These are phyloP conservation scores for Fusarium sulawesiense DNA, from an alignment of 2,329 filamentous ascomycete genomes.

Conservation along the genomic window DNA sequence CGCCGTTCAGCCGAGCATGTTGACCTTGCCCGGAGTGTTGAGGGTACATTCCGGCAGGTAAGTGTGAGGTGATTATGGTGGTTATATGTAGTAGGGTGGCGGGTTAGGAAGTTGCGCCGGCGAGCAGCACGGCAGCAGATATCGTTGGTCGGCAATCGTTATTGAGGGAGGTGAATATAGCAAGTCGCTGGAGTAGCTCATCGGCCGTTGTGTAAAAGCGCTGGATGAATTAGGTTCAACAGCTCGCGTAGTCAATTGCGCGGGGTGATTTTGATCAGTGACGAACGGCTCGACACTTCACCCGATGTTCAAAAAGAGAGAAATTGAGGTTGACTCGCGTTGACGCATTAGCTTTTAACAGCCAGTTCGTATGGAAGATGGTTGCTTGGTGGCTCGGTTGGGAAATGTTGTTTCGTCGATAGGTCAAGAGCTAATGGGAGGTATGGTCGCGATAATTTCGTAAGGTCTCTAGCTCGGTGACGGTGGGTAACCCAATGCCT, in stretches of 20 bases:
- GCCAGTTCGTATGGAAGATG: slow-evolving; percentile 38
- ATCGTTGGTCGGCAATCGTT: slow-evolving; percentile 36
- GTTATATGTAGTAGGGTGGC: slow-evolving; percentile 26
- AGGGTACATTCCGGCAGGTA: slow-evolving; percentile 73
- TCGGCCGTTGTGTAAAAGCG: slow-evolving; percentile 39
- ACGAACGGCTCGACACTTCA: slow-evolving; percentile 44
- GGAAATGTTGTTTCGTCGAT: slow-evolving; percentile 29
- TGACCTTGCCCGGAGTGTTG: slow-evolving; percentile 74
- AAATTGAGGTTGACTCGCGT: slow-evolving; percentile 51
- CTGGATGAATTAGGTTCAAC: slow-evolving; percentile 9
- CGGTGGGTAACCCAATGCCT: slow-evolving; percentile 9
- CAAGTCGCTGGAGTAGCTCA: slow-evolving; percentile 39
- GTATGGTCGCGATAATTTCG: slow-evolving; percentile 30
- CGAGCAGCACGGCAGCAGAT: slow-evolving; percentile 45
- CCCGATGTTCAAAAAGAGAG: slow-evolving; percentile 50
- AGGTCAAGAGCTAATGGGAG: slow-evolving; percentile 49
- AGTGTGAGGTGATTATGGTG: slow-evolving; percentile 29
- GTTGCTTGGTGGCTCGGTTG: slow-evolving; percentile 21
- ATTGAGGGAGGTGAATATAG: slow-evolving; percentile 26
- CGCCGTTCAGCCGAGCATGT: slow-evolving; percentile 77
- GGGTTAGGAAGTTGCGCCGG: slow-evolving; percentile 44
- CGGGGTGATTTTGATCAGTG: slow-evolving; percentile 29
- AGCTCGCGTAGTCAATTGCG: slow-evolving; percentile 20
- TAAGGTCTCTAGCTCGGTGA: slow-evolving; percentile 15
- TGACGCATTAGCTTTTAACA: slow-evolving; percentile 53